Base-by-base conservation (phyloP, 805 yeast species). In the Pichia cabralensis region DNA sequence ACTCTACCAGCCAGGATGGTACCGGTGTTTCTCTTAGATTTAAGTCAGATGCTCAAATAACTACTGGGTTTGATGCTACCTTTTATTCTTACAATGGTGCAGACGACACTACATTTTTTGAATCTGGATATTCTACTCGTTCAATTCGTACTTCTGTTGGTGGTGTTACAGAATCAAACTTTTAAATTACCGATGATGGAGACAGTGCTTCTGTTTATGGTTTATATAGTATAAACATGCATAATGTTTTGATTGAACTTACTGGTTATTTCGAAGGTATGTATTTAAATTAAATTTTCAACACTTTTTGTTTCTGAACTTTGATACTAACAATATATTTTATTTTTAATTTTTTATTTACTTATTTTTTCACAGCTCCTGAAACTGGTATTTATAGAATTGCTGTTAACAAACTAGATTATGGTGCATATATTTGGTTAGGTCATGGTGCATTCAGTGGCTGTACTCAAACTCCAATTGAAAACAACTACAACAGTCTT, bases 371-470 rank as follows among this genome's bases (percentile, higher is more conserved):
- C 24, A 27, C 27, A 29, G 59, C 64, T 11, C 32, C 43, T 5
- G 41, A 34, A 14, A 42, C 52, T 13, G 64, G 64, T 34, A 31
- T 41, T 6, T 56, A 51, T 31, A 34, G 40, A 1, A 39, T 57
- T 25, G 21, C 31, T 10, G 35, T 53, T 10, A 24, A 28, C 6
- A 23, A 27, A 9, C 46, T 46, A n/a, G 58, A 55, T 42, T 59
- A 58, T 42, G 43, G 48, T 18, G 53, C 41, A 13, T 50, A 48
- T 37, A 53, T 60, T 26, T 47, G 43, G 28, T 33, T 53, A 24
- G 59, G 60, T 27, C 53, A 51, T 6, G 47, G 43, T 33, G 56
- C 56, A 8, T 50, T 62, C 22, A 49, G 48, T 17, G 62, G 67
- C 42, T 53, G 63, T 43, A 13, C 30, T 6, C 35, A 34, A 22